Evolutionary conservation across 208 protist species (phyloP).

Genomic region (Histomonas meleagridis): DNA sequence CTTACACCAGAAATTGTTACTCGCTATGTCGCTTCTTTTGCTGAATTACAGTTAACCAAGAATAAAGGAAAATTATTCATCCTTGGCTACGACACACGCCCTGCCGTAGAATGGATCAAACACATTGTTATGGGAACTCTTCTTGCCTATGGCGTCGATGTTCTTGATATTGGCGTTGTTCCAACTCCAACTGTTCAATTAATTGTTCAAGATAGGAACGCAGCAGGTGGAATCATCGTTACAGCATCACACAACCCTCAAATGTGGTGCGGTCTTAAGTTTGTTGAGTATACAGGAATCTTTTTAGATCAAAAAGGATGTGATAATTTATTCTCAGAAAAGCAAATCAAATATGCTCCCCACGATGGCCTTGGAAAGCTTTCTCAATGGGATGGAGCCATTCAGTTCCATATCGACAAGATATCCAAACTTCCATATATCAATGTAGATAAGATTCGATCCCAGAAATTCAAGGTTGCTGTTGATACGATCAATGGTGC

Average conservation of each 20-base stretch:
- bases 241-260: slow-evolving; percentile 24
- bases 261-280: slow-evolving; percentile 13
- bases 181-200: slow-evolving; percentile 33
- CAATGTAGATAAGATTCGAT: neutral
- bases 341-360: neutral
- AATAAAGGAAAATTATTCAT: neutral
- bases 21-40: neutral
- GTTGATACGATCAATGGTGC: slow-evolving; percentile 30
- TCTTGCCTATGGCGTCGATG: neutral
- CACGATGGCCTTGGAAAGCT: neutral
- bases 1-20: neutral
- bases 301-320: neutral
- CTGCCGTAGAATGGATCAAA: slow-evolving; percentile 9
- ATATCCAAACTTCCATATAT: neutral
- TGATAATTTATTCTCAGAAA: neutral
- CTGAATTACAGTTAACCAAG: neutral
- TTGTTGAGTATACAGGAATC: slow-evolving; percentile 10
- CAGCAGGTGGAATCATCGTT: neutral
- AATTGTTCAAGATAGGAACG: neutral
- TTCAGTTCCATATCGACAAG: neutral
- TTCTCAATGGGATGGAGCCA: neutral
- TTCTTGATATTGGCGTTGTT: slow-evolving; percentile 9
- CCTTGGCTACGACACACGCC: slow-evolving; percentile 1
- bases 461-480: slow-evolving; percentile 1
- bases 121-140: neutral